Percentiles rank a stretch among this genome's conserved stretches.
Conservation (phyloP, 768 basidiomycete species). For the Sutorius australiensis region DNA sequence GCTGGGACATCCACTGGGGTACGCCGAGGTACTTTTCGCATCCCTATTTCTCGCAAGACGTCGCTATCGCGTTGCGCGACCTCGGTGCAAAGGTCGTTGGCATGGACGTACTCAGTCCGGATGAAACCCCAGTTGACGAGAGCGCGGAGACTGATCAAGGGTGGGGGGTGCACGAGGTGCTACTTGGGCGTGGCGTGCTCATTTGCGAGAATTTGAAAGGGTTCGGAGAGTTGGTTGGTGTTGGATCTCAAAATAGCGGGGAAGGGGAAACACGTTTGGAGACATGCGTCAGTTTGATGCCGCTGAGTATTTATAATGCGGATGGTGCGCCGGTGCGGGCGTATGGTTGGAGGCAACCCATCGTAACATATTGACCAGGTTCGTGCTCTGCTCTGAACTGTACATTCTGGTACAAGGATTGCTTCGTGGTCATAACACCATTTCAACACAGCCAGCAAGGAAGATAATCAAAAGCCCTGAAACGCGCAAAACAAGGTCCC, state of each 20-base stretch:
- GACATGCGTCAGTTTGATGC: constrained; percentile 52
- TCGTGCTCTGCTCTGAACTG: neutral
- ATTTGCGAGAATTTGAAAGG: constrained; percentile 72
- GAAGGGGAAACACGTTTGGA: constrained; percentile 39
- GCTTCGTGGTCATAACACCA: no score
- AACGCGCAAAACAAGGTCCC: neutral
- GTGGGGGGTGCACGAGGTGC: constrained; percentile 53
- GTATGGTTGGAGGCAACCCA: constrained; percentile 45
- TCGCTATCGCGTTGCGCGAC: constrained; percentile 46
- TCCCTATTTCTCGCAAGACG: constrained; percentile 56
- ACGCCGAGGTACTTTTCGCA: constrained; percentile 53
- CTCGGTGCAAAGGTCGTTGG: constrained; percentile 57
- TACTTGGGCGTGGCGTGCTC: constrained; percentile 58
- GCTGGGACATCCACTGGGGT: constrained; percentile 60
- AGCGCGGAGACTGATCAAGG: constrained; percentile 11
- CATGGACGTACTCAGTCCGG: constrained; percentile 63
- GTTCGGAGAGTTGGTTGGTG: constrained; percentile 39
- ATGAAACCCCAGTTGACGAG: constrained; percentile 44
- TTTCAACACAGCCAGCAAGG: no score
- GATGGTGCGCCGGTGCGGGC: constrained; percentile 76
- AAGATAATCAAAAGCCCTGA: no score
- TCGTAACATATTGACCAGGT: neutral
- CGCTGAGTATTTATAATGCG: constrained; percentile 51
- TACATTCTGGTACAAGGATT: no score
- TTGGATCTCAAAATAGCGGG: constrained; percentile 2